Evolutionary conservation across 768 basidiomycete species (phyloP).

Genomic region (Rhizopogon vinicolor): DNA sequence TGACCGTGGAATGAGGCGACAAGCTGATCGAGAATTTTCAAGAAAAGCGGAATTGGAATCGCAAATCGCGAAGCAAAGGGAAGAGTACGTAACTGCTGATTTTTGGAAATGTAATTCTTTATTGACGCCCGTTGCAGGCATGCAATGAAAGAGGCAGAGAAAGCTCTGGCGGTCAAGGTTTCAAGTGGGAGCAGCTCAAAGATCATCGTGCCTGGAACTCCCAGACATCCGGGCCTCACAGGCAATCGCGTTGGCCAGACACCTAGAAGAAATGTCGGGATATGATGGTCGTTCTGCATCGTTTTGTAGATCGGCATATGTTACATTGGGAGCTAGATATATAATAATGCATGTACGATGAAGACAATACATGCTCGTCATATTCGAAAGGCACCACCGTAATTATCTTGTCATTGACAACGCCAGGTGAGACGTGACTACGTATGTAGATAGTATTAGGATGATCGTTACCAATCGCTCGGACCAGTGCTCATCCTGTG

Average conservation of each 20-base stretch:
- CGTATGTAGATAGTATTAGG: neutral
- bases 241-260: conserved; percentile 69
- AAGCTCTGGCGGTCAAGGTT: conserved; percentile 51
- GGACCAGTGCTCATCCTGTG: neutral
- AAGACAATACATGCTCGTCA: neutral
- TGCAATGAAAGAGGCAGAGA: conserved; percentile 60
- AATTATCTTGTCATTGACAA: neutral
- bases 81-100: conserved; percentile 40
- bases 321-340: neutral
- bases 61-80: conserved; percentile 82
- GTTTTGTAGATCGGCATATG: conserved; percentile 1
- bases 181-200: conserved; percentile 50
- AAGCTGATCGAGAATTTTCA: conserved; percentile 87
- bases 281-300: conserved; percentile 34
- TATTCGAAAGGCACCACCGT: too few relatives aligned
- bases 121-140: conserved; percentile 33
- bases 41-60: conserved; percentile 88
- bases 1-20: conserved; percentile 70
- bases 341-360: neutral
- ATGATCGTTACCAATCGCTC: neutral
- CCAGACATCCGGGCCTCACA: conserved; percentile 64
- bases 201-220: conserved; percentile 79
- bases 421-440: neutral
- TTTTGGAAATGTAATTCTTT: neutral
- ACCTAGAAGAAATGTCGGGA: conserved; percentile 67